Evolutionary conservation across 2,329 filamentous ascomycete genomes (phyloP).

Genomic region (Anthostomella pinea): DNA sequence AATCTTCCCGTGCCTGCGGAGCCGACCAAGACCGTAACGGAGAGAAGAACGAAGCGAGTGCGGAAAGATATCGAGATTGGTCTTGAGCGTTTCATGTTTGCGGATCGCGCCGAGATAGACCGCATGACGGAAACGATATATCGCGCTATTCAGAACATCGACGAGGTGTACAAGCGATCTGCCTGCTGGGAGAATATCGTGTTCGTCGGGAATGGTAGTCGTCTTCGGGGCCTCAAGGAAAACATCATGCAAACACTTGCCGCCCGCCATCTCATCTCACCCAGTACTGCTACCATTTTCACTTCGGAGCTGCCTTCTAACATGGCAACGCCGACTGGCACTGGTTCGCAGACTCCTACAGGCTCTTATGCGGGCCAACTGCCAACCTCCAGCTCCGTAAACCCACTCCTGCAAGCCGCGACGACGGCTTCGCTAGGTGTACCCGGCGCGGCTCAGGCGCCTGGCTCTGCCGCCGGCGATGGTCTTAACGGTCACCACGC

Average conservation of each 20-base stretch:
- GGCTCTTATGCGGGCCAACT: constrained; percentile 57
- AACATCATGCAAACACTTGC: constrained; percentile 78
- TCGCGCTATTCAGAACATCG: constrained; percentile 75
- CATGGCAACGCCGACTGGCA: constrained; percentile 85
- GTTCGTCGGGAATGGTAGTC: constrained; percentile 83
- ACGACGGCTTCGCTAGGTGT: constrained; percentile 64
- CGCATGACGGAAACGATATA: constrained; percentile 82
- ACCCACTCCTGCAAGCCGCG: constrained; percentile 87
- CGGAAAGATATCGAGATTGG: constrained; percentile 73
- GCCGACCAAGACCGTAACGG: constrained; percentile 27
- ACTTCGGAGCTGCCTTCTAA: constrained; percentile 94
- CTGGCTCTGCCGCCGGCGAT: constrained; percentile 41
- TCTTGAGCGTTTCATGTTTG: constrained; percentile 69
- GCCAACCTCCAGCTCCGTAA: constrained; percentile 56
- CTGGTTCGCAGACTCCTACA: constrained; percentile 87
- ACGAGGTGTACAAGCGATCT: constrained; percentile 79
- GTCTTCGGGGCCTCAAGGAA: constrained; percentile 77
- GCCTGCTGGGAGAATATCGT: constrained; percentile 90
- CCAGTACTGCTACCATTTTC: constrained; percentile 92
- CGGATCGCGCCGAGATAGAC: constrained; percentile 71
- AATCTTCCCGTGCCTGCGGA: constrained; percentile 30
- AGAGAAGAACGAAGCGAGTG: constrained; percentile 53
- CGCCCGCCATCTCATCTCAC: constrained; percentile 84
- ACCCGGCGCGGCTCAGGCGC: constrained; percentile 41
- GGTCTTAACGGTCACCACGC: constrained; percentile 49